A percentile compares a stretch with the other conserved stretches of the same genome.
Conservation (phyloP, 352 stramenopile species). For the Hyaloperonospora arabidopsidis region DNA sequence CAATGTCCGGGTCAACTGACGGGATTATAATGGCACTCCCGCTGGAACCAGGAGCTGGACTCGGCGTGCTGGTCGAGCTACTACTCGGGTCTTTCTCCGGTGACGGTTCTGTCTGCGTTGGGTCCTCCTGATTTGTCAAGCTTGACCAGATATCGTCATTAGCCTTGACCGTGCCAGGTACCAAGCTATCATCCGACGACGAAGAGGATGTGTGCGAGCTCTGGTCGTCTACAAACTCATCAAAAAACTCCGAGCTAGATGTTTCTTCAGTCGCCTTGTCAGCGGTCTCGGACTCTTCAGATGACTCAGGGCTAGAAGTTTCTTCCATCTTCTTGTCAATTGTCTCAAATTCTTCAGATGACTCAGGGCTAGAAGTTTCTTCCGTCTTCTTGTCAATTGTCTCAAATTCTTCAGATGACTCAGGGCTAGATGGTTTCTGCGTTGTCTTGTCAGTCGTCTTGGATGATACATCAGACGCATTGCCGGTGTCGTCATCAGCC, state of each 20-base stretch:
- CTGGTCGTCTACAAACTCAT: constrained; percentile 6
- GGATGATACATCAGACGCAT: no score
- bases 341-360: no score
- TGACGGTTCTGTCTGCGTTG: not conserved
- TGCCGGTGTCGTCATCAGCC: no score
- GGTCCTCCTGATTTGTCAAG: constrained; percentile 24
- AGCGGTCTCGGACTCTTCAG: no score
- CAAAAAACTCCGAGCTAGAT: constrained; percentile 9
- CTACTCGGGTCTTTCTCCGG: constrained; percentile 9
- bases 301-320: no score
- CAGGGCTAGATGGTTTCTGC: not conserved
- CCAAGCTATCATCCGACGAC: constrained; percentile 7
- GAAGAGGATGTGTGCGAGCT: constrained; percentile 5
- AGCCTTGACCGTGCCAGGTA: constrained; percentile 30
- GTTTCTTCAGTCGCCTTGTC: not conserved
- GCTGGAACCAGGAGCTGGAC: constrained; percentile 5
- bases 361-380: no score
- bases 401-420: constrained; percentile 8
- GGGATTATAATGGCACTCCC: constrained; percentile 6
- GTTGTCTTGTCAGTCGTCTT: no score
- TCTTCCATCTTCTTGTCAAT: no score
- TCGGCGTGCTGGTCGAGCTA: not conserved
- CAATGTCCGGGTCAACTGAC: constrained; percentile 1
- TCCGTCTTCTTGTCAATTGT: no score
- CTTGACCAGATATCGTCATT: constrained; percentile 28